Evolutionary conservation across 371 early-diverging fungal genomes (phyloP), one percentile per base, ranked within the genome.

Genomic region (Mucor plumbeus): DNA sequence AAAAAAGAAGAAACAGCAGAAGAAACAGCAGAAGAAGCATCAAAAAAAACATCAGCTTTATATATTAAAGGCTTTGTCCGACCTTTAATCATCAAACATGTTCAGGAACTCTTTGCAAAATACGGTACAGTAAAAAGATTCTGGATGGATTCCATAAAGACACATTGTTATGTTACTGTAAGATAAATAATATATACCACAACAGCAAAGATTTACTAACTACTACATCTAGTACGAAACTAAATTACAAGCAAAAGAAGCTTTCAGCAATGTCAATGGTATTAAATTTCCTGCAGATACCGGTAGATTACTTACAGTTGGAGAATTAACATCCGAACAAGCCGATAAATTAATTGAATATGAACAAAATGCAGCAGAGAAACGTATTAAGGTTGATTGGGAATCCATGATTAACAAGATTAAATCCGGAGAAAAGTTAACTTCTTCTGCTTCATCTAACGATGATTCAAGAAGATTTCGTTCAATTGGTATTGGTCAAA

Each of bases 91-190:
- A 67, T 86, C n/a, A 73, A 73, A 38, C 75, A 82, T 41, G 85
- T 93, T 43, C 82, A 87, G 64, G 86, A 89, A 57, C 69, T 91
- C 59, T 78, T 94, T 39, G 76, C 72, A 15, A 78, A 86, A 71
- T 90, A 81, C 65, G 95, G 95, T 10, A 81, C 76, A 15, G 72
- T 90, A 4, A 87, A 88, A 34, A 81, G 84, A 53, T 83, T 93
- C 26, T 94, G 95, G 95, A 91, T 95, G 83, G 92, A 94, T 75
- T 83, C 82, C 35, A 93, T 95, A 74, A 93, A 93, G 61, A 90
- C 94, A 2, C 94, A 93, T 66, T 90, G 91, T 59, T 95, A 89
- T 83, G 94, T 88, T n/a, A 83, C 84, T 63, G 92, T 91, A 86
- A 78, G 70, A 11, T 31, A 54, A 15, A 10, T 35, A 9, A 6